These are phyloP conservation scores for Rhizopogon roseolus DNA, from an alignment of 768 basidiomycete species.

Conservation along the genomic window DNA sequence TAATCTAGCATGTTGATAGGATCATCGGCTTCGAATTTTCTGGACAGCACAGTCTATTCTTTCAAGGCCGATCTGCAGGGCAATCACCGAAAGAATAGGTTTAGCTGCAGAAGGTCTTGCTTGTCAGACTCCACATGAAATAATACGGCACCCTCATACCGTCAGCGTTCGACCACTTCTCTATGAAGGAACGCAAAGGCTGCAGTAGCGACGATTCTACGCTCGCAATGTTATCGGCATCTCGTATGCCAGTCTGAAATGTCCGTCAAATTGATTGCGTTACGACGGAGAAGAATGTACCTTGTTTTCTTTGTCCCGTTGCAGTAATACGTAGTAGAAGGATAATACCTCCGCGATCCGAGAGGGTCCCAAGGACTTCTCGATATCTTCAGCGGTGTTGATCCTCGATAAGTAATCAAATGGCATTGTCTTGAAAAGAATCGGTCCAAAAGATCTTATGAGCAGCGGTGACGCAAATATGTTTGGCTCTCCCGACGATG, in stretches of 20 bases:
- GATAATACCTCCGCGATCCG: constrained; percentile 63
- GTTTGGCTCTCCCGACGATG: constrained; percentile 19
- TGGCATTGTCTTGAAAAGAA: constrained; percentile 55
- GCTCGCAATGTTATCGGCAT: constrained; percentile 36
- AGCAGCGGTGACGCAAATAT: constrained; percentile 54
- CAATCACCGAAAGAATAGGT: constrained; percentile 31
- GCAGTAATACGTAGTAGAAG: constrained; percentile 62
- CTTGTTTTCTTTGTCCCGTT: constrained; percentile 52
- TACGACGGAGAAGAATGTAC: constrained; percentile 28
- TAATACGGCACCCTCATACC: constrained; percentile 16
- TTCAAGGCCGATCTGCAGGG: constrained; percentile 45
- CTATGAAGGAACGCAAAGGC: constrained; percentile 37
- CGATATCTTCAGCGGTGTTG: constrained; percentile 39
- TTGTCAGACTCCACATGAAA: not conserved
- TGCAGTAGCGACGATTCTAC: constrained; percentile 41
- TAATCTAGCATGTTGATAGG: not conserved
- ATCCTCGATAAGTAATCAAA: constrained; percentile 40
- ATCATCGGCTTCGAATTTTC: constrained; percentile 5
- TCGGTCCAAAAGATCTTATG: constrained; percentile 52
- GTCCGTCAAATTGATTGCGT: not conserved
- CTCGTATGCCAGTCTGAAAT: constrained; percentile 48
- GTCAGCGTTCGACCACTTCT: constrained; percentile 27
- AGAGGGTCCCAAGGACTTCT: constrained; percentile 51
- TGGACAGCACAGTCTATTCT: constrained; percentile 40
- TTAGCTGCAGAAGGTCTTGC: not conserved